Evolutionary conservation across 1,284 basidiomycete species (phyloP).

Genomic region (Earliella scabrosa): DNA sequence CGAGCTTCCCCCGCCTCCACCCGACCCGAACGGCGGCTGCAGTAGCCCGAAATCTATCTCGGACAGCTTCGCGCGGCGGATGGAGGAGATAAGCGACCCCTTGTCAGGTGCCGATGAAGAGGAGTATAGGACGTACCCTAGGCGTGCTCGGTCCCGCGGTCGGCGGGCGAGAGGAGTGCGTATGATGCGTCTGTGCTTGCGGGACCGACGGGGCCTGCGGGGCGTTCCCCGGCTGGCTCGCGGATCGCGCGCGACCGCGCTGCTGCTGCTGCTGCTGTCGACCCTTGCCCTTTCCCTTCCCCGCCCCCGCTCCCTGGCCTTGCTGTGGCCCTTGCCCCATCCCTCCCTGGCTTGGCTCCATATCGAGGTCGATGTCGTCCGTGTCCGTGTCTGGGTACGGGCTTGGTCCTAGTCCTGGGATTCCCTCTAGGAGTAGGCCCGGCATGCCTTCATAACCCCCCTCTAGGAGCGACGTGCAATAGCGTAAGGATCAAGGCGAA

Average conservation of each 20-base stretch:
- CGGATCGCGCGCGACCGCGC: constrained; percentile 25
- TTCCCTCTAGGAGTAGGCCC: constrained; percentile 4
- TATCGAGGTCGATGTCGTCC: neutral
- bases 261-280: constrained; percentile 3
- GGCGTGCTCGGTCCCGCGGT: constrained; percentile 26
- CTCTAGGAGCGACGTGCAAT: neutral
- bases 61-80: constrained; percentile 21
- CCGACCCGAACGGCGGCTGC: constrained; percentile 19
- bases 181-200: neutral
- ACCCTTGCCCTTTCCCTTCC: neutral
- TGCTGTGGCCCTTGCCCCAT: neutral
- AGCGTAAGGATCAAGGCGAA: constrained; percentile 7
- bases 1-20: constrained; percentile 9
- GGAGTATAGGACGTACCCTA: constrained; percentile 21
- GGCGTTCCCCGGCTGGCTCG: constrained; percentile 25
- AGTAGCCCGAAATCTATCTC: constrained; percentile 28
- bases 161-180: no score
- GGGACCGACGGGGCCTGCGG: neutral
- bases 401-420: neutral
- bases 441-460: constrained; percentile 10
- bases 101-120: neutral
- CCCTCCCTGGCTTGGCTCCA: constrained; percentile 14
- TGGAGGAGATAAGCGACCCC: no score
- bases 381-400: constrained; percentile 1
- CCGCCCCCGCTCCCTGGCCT: constrained; percentile 2